Evolutionary conservation across 768 basidiomycete species (phyloP).

Genomic region (Phlebiopsis flavidoalba): DNA sequence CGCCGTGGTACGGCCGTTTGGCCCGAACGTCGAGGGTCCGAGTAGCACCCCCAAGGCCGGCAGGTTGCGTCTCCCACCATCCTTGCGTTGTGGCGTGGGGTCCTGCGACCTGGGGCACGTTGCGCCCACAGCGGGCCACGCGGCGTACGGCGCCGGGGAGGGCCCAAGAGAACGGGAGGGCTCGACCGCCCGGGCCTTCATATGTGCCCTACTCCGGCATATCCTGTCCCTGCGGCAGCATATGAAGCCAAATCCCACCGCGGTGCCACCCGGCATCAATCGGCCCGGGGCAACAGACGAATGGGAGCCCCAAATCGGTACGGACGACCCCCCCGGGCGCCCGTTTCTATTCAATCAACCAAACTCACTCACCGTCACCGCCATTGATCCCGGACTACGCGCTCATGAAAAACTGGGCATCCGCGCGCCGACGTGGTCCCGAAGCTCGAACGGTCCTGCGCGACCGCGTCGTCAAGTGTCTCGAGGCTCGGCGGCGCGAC

Average conservation of each 20-base stretch:
- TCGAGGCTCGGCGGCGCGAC: slow-evolving; percentile 69
- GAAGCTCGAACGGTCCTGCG: slow-evolving; percentile 51
- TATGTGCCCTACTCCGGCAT: slow-evolving; percentile 78
- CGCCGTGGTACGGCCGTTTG: slow-evolving; percentile 56
- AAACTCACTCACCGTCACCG: neutral
- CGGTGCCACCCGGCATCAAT: slow-evolving; percentile 76
- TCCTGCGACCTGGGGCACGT: slow-evolving; percentile 7
- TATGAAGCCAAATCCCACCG: slow-evolving; percentile 77
- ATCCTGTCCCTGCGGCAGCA: slow-evolving; percentile 82
- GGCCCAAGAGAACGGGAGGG: slow-evolving; percentile 78
- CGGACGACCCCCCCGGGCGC: slow-evolving; percentile 15
- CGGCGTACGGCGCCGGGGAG: slow-evolving; percentile 84
- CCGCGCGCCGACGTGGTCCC: slow-evolving; percentile 57
- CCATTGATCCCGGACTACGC: slow-evolving; percentile 83
- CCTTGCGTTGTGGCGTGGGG: neutral
- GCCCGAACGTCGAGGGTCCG: slow-evolving; percentile 60
- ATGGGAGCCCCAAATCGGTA: slow-evolving; percentile 69
- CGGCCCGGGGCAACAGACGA: slow-evolving; percentile 51
- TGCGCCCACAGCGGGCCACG: slow-evolving; percentile 55
- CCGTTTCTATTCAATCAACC: neutral
- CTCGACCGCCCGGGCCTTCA: slow-evolving; percentile 85
- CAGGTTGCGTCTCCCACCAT: slow-evolving; percentile 52
- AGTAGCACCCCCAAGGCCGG: slow-evolving; percentile 77
- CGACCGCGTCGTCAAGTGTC: slow-evolving; percentile 62
- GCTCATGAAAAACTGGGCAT: slow-evolving; percentile 64